Evolutionary conservation across 2,329 filamentous ascomycete genomes (phyloP).

Genomic region (Chalara sp.): DNA sequence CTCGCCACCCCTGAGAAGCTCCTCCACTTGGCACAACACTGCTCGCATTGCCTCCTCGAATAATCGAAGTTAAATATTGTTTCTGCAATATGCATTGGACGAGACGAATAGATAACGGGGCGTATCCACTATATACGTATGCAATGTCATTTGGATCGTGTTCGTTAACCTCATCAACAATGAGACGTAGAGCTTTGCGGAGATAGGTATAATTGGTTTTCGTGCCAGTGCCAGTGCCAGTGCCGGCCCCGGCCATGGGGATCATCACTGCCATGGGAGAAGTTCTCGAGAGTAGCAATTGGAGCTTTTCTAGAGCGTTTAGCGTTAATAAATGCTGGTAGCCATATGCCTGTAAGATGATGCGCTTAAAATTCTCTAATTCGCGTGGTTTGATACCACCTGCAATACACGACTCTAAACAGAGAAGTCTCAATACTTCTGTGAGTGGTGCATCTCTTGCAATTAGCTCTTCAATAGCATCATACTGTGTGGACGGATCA

Average conservation of each 20-base stretch:
- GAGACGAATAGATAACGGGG: conserved; percentile 82
- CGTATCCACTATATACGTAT: conserved; percentile 98
- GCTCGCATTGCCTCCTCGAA: conserved; percentile 50
- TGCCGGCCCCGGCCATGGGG: conserved; percentile 61
- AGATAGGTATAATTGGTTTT: conserved; percentile 89
- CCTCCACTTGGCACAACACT: conserved; percentile 42
- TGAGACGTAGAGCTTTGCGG: conserved; percentile 78
- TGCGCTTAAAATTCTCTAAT: conserved; percentile 79
- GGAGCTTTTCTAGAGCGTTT: conserved; percentile 79
- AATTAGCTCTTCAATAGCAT: conserved; percentile 91
- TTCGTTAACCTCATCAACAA: conserved; percentile 95
- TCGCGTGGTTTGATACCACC: conserved; percentile 86
- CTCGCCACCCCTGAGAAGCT: conserved; percentile 76
- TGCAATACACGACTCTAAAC: conserved; percentile 83
- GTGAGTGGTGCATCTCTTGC: conserved; percentile 73
- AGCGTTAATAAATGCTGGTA: conserved; percentile 92
- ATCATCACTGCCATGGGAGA: conserved; percentile 77
- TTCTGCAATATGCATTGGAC: conserved; percentile 94
- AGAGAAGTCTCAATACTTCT: conserved; percentile 79
- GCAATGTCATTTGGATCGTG: conserved; percentile 89
- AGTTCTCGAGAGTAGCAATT: conserved; percentile 71
- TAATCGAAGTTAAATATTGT: conserved; percentile 67
- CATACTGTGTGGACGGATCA: conserved; percentile 83
- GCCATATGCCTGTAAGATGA: conserved; percentile 87
- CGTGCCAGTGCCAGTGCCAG: conserved; percentile 46